phyloP scores from a whole-genome alignment of 805 yeast genomes.

The Lachancea kluyveri region DNA sequence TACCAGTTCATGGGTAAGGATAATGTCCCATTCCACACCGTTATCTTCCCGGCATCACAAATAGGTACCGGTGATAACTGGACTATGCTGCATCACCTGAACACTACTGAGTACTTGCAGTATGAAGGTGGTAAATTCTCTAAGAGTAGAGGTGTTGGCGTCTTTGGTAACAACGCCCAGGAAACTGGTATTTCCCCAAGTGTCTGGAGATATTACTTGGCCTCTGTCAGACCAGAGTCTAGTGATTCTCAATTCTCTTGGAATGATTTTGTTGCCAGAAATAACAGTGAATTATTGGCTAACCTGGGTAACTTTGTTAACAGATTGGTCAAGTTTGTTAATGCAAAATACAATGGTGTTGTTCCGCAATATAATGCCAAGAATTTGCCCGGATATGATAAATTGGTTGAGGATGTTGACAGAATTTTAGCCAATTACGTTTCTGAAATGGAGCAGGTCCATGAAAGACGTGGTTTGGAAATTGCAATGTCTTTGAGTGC shows the following conservation, averaged over 20 bases:
- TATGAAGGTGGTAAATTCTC: slow-evolving; percentile 98
- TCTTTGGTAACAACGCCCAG: slow-evolving; percentile 94
- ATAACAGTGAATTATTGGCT: slow-evolving; percentile 89
- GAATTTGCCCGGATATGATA: slow-evolving; percentile 42
- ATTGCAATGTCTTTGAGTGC: slow-evolving; percentile 85
- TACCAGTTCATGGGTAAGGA: slow-evolving; percentile 99
- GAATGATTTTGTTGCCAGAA: slow-evolving; percentile 91
- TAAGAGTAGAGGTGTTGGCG: slow-evolving; percentile 96
- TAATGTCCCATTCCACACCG: slow-evolving; percentile 98
- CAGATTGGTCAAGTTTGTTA: slow-evolving; percentile 83
- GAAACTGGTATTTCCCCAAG: slow-evolving; percentile 87
- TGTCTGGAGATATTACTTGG: slow-evolving; percentile 96
- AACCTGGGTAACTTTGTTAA: slow-evolving; percentile 96
- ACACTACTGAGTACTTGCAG: slow-evolving; percentile 94
- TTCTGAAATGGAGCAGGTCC: slow-evolving; percentile 68
- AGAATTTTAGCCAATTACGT: slow-evolving; percentile 54
- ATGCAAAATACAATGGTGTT: slow-evolving; percentile 87
- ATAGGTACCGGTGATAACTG: slow-evolving; percentile 84
- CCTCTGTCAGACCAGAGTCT: slow-evolving; percentile 89
- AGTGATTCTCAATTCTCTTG: slow-evolving; percentile 97
- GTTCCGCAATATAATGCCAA: slow-evolving; percentile 59
- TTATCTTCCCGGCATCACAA: slow-evolving; percentile 91
- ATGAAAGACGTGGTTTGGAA: slow-evolving; percentile 84
- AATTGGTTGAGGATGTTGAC: slow-evolving; percentile 52
- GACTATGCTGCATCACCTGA: slow-evolving; percentile 87